Base-by-base conservation (phyloP, 352 stramenopile genomes). In the Globisporangium heterothallicum region DNA sequence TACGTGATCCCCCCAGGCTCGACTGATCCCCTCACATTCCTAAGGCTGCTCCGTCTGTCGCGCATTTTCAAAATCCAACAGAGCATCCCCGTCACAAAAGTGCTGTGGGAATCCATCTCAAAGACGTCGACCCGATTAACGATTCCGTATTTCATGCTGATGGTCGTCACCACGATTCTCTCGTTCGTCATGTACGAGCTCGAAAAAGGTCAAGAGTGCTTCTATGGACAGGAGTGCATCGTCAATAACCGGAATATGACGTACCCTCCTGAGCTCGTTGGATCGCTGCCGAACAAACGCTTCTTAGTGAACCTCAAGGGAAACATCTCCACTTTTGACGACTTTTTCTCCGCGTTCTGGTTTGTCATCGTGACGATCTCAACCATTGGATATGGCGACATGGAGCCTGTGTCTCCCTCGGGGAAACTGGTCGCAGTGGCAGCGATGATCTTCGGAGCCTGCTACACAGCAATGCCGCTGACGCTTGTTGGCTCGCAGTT, bases 341-440 rank as follows among this genome's bases (percentile, higher is more conserved):
- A 92, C 41, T 86, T 92, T 49, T 90, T 92, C 34, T 86, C 76
- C 9, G 78, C 73, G 13, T 84, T 92, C 57, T 92, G 81, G 81
- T 89, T 92, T 51, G 75, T 88, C n/a, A 87, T 89, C 45, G 79
- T 90, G 12, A 92, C 82, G 8, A 42, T 88, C 49, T 68, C 76
- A 18, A 87, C 80, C 9, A 68, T 88, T 25, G 80, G 80, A 0
- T 91, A 91, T 34, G 80, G 80, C 24, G 80, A 91, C 49, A 88
- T 91, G 69, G 75, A 87, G 49, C 73, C 79, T 13, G 73, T 83
- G 14, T 82, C 70, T 22, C 83, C 67, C 18, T 64, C 67, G 4
- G 79, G 79, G 24, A 87, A 87, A 51, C 74, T 90, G 30, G 76
- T 90, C 12, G 74, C 77, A 3, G 71, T 88, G 12, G 64, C 80